Evolutionary conservation across 768 basidiomycete species (phyloP).

Genomic region (Hypholoma fasciculare): DNA sequence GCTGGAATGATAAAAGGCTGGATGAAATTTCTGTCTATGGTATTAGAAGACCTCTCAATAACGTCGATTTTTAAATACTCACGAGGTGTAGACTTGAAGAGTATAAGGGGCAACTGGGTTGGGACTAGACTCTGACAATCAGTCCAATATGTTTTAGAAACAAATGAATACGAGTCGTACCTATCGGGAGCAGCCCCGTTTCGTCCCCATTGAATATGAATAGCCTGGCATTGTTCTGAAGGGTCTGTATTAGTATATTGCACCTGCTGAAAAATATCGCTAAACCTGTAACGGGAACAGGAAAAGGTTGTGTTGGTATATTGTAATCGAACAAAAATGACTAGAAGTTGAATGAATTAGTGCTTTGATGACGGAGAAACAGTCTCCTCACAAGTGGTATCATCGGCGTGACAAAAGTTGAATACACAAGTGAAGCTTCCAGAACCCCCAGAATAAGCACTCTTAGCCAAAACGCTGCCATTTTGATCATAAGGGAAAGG

Average conservation of each 20-base stretch:
- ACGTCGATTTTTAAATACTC: constrained; percentile 20
- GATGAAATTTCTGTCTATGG: constrained; percentile 29
- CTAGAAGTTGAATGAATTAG: constrained; percentile 17
- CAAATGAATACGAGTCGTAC: no score
- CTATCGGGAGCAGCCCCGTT: constrained; percentile 27
- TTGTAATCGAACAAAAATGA: constrained; percentile 47
- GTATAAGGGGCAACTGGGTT: constrained; percentile 57
- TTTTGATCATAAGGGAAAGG: not conserved
- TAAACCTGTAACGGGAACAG: constrained; percentile 41
- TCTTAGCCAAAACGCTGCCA: not conserved
- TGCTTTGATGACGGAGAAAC: not conserved
- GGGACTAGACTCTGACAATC: constrained; percentile 34
- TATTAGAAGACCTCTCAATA: constrained; percentile 22
- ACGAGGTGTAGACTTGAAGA: constrained; percentile 65
- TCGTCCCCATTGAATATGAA: constrained; percentile 42
- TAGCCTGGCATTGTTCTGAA: constrained; percentile 44
- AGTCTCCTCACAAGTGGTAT: constrained; percentile 26
- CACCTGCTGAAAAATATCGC: not conserved
- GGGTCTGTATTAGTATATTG: not conserved
- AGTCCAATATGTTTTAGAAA: no score
- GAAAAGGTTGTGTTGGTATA: constrained; percentile 29
- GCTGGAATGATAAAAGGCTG: constrained; percentile 54
- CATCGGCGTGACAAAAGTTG: constrained; percentile 17
- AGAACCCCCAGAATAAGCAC: not conserved
- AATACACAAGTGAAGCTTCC: not conserved